Evolutionary conservation across 2,329 filamentous ascomycete genomes (phyloP), one percentile per base, ranked within the genome.

Genomic region (Pyricularia grisea): DNA sequence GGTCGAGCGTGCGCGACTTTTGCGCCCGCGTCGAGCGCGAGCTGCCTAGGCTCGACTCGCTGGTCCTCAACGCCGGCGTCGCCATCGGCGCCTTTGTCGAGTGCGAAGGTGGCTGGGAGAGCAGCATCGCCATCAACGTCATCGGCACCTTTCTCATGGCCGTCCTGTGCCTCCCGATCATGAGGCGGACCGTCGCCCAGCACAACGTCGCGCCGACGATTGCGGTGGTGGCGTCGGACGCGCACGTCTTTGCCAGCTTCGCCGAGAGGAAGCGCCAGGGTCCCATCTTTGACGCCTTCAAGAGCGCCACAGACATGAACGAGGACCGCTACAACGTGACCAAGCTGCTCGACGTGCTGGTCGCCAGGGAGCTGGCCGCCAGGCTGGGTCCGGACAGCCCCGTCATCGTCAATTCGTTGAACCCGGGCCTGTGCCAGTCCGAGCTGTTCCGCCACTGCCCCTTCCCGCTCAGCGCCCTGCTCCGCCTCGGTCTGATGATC

Each of bases 1-100:
- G 83, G 72, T 78, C 79, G 3, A 83, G 79, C 36, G 79, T 87
- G 55, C 74, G 77, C 67, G 75, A 74, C 1, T 87, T 88, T 70
- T 74, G 72, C 65, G 25, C 55, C 9, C 73, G 75, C 20, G 75
- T 72, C 9, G 70, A 69, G 2, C n/a, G 10, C 6, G 70, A 71
- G 63, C 73, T 84, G 33, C 77, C 78, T 4, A 74, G 83, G 11
- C 72, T 84, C 23, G 82, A 84, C 69, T 75, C 78, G 2, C 70
- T 84, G 0, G 69, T 84, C 9, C 75, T 78, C 66, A 84, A 83
- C 67, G 82, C 82, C 1, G 77, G 75, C 23, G 68, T 81, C 1
- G 72, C 74, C 9, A 71, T 70, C 27, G 70, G 69, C 7, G 23
- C 58, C 4, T 69, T 23, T 50, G 63, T 68, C 17, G 63, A 68